Conservation (phyloP, 2,329 filamentous ascomycete species). For the Alternaria sp. region DNA sequence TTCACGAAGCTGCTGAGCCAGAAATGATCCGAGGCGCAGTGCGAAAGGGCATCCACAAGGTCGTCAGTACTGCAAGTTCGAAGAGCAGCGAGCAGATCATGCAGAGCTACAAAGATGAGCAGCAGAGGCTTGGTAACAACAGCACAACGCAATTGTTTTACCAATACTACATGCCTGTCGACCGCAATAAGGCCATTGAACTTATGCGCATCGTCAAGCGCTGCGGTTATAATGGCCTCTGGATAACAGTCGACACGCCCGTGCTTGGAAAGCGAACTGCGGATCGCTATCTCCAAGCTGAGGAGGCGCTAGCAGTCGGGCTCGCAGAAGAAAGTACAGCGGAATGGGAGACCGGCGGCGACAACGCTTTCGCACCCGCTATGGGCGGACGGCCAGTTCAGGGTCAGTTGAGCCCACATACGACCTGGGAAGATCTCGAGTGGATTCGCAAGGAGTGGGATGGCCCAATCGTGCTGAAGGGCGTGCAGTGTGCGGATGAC, state of each 20-base stretch:
- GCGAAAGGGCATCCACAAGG: slow-evolving; percentile 43
- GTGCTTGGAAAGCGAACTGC: slow-evolving; percentile 44
- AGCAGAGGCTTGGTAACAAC: slow-evolving; percentile 26
- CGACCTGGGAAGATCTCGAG: slow-evolving; percentile 58
- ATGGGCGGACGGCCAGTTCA: slow-evolving; percentile 57
- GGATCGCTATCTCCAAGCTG: slow-evolving; percentile 50
- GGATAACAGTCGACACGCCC: slow-evolving; percentile 48
- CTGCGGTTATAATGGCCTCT: slow-evolving; percentile 43
- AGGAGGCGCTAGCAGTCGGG: slow-evolving; percentile 58
- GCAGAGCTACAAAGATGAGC: slow-evolving; percentile 36
- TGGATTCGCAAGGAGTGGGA: slow-evolving; percentile 53
- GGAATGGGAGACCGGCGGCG: slow-evolving; percentile 60
- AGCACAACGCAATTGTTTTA: slow-evolving; percentile 43
- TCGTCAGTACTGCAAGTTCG: slow-evolving; percentile 45
- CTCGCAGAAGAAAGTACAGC: slow-evolving; percentile 59
- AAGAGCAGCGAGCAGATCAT: slow-evolving; percentile 43
- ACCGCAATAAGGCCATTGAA: slow-evolving; percentile 39
- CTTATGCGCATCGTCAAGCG: slow-evolving; percentile 41
- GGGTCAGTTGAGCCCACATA: slow-evolving; percentile 50
- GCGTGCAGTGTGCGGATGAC: slow-evolving; percentile 54
- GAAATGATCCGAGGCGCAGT: slow-evolving; percentile 47
- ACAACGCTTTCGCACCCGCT: slow-evolving; percentile 62
- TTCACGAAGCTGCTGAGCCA: slow-evolving; percentile 45
- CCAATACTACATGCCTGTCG: slow-evolving; percentile 47
- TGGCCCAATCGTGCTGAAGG: slow-evolving; percentile 55